Percentiles rank a stretch among this genome's conserved stretches.
These are phyloP conservation scores for Persicaria maculosa DNA, from an alignment of 148 eudicot genomes.

Conservation along the genomic window DNA sequence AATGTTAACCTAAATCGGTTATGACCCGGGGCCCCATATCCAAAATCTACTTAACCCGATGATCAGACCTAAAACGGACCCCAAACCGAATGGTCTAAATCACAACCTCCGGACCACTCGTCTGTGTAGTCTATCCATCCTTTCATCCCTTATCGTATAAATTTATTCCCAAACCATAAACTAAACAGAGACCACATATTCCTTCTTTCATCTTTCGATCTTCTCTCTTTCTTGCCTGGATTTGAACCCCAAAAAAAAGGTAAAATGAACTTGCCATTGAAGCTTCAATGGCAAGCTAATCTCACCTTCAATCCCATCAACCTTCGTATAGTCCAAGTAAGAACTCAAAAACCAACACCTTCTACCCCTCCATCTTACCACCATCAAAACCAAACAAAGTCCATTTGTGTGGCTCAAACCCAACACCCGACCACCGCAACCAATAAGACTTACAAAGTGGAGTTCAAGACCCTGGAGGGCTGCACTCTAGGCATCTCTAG, in stretches of 20 bases:
- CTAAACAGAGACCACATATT: no score
- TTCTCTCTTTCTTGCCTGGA: neutral
- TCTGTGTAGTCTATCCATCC: no score
- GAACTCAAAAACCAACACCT: neutral
- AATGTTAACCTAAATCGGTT: no score
- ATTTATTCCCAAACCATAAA: no score
- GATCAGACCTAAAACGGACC: no score
- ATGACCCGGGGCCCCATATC: no score
- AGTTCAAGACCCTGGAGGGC: conserved; percentile 48
- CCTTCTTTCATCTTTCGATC: neutral
- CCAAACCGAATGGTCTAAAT: no score
- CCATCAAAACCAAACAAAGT: neutral
- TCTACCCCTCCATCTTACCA: neutral
- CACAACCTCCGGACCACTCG: no score
- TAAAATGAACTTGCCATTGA: neutral
- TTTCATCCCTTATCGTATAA: no score
- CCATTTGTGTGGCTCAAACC: neutral
- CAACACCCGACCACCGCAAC: neutral
- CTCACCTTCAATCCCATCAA: neutral
- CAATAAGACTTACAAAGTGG: neutral
- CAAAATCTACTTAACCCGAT: no score
- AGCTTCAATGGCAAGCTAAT: neutral
- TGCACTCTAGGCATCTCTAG: conserved; percentile 83
- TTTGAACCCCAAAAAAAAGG: neutral
- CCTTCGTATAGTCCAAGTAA: neutral